Base-by-base conservation (phyloP, 331 rosid species). In the Saraca asoca region DNA sequence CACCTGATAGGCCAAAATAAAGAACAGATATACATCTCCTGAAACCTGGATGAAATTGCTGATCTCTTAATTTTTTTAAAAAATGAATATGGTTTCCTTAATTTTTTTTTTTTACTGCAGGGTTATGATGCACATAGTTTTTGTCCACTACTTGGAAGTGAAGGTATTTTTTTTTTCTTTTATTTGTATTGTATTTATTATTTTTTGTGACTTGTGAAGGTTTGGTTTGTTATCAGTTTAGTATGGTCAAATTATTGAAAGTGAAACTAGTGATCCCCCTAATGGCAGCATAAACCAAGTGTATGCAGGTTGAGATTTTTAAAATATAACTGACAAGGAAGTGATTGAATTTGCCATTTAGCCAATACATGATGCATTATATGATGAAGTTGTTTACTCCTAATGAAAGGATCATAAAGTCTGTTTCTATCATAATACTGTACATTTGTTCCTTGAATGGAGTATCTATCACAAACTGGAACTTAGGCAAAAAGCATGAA, bases 81-180 rank as follows among this genome's bases (percentile, higher is more conserved):
- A 39, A 6, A 10, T 10, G 11, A 63, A 55, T 66, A 66, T 74
- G 71, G 41, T 81, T 59, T 33, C 57, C 49, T 56, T 69, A 56
- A 48, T 54, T 66, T 49, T 58, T 42, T 75, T 42, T 53, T 73
- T 82, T 53, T 24, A 56, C 65, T 84, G 87, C 84, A 91, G 97
- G 91, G 88, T 86, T 57, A 80, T 90, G 83, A 85, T 79, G 93
- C 94, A 91, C 79, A 91, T 91, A 29, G 97, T 91, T 76, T 88
- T 91, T 78, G 97, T 91, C 70, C 97, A 91, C 81, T 91, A 91
- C 82, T 78, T 88, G 83, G 94, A 91, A 77, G 95, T 91, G 24
- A 88, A 91, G 97, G 97, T 91, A 86, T 68, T 64, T 57, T 76
- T 68, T 61, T 55, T 24, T 60, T 14, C 55, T 76, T 12, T 50